Evolutionary conservation across 495 filamentous ascomycete species (phyloP).

Genomic region (Penicillium macrosclerotiorum): DNA sequence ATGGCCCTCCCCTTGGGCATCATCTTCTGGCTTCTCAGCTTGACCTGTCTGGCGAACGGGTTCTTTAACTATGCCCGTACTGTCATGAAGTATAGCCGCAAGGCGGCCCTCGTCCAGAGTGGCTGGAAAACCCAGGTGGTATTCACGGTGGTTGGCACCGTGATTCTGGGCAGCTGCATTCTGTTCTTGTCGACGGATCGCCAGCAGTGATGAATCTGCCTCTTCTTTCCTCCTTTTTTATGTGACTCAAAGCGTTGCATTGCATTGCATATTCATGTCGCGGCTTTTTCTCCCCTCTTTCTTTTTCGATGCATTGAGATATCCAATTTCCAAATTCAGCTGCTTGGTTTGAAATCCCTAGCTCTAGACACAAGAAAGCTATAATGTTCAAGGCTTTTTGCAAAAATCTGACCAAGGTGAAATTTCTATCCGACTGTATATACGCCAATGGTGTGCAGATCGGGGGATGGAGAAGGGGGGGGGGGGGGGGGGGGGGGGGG

Average conservation of each 20-base stretch:
- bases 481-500: no score
- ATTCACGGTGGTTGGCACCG: slow-evolving; percentile 71
- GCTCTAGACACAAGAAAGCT: no score
- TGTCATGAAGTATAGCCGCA: slow-evolving; percentile 76
- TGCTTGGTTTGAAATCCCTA: no score
- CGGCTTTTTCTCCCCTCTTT: neutral
- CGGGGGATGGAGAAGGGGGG: no score
- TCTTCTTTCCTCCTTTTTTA: slow-evolving; percentile 1
- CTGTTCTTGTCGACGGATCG: slow-evolving; percentile 58
- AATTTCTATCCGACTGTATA: no score
- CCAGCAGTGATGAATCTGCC: slow-evolving; percentile 1
- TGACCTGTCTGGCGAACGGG: slow-evolving; percentile 72
- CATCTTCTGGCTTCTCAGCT: slow-evolving; percentile 80
- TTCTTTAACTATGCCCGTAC: slow-evolving; percentile 85
- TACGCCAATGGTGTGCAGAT: no score
- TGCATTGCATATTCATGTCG: slow-evolving; percentile 4
- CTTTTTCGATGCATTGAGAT: no score
- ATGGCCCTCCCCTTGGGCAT: slow-evolving; percentile 83
- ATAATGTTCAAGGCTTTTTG: no score
- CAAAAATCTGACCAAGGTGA: no score
- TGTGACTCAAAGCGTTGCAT: slow-evolving; percentile 5
- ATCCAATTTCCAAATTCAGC: no score
- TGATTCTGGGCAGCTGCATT: slow-evolving; percentile 79
- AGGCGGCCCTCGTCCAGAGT: slow-evolving; percentile 82
- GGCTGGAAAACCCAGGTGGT: slow-evolving; percentile 89